phyloP scores from a whole-genome alignment of 805 yeast species.

The Barnettozyma botsteinii region DNA sequence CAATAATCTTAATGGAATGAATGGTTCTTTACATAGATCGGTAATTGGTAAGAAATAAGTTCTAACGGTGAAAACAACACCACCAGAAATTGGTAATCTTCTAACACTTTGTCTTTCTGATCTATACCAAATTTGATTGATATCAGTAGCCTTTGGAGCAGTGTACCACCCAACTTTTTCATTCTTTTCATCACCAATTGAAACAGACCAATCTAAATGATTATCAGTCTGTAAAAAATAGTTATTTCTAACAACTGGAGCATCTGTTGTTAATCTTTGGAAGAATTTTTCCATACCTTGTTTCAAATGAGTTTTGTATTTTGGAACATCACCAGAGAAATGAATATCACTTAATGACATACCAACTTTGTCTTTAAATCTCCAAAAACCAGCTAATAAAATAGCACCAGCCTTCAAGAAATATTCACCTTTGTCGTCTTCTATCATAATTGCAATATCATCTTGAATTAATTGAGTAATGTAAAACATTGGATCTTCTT shows the following conservation, averaged over 20 bases:
- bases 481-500: slow-evolving; percentile 53
- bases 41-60: slow-evolving; percentile 55
- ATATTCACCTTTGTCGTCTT: slow-evolving; percentile 51
- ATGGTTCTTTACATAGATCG: slow-evolving; percentile 53
- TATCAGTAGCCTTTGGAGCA: slow-evolving; percentile 41
- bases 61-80: slow-evolving; percentile 52
- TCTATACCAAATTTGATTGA: slow-evolving; percentile 47
- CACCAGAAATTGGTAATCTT: slow-evolving; percentile 55
- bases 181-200: slow-evolving; percentile 53
- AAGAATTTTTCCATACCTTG: slow-evolving; percentile 65
- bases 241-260: slow-evolving; percentile 62
- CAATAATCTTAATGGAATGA: slow-evolving; percentile 52
- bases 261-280: slow-evolving; percentile 47
- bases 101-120: slow-evolving; percentile 62
- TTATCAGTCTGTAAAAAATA: slow-evolving; percentile 62
- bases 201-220: slow-evolving; percentile 56
- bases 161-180: slow-evolving; percentile 61
- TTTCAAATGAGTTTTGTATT: slow-evolving; percentile 51
- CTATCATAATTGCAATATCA: slow-evolving; percentile 64
- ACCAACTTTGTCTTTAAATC: slow-evolving; percentile 53
- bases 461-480: slow-evolving; percentile 57
- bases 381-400: slow-evolving; percentile 65
- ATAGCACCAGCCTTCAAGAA: slow-evolving; percentile 56
- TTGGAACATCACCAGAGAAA: slow-evolving; percentile 63
- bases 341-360: slow-evolving; percentile 54